Evolutionary conservation across 768 basidiomycete species (phyloP), one percentile per base, ranked within the genome.

Genomic region (Leucosporidium yakuticum): DNA sequence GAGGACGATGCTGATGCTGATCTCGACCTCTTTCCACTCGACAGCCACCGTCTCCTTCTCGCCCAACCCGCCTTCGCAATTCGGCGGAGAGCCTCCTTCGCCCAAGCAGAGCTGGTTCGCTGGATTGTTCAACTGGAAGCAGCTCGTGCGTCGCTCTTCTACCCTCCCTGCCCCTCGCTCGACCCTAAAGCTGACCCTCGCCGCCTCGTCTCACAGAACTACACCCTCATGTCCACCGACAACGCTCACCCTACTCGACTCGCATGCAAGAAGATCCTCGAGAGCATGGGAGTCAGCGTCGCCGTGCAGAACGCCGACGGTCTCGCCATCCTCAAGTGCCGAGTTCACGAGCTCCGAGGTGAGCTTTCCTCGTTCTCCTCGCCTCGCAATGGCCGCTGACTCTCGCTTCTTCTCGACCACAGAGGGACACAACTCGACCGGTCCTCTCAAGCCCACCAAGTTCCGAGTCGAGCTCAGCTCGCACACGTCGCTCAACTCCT

Each of bases 71-170:
- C 51, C 23, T 27, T 23, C 23, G 14, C 56, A 67, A 47, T 44
- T 44, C 17, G 39, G 39, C 17, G 39, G 39, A 15, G 69, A 76
- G 64, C 73, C 65, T 64, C 75, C 79, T 27, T 80, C 80, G 32
- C 84, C 85, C 23, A 87, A 83, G 79, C 84, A 85, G 69, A 84
- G 83, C 60, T 98, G 94, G 95, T 85, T 99, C 69, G 86, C 86
- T 54, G 89, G 87, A 74, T 83, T 96, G 51, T 94, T 97, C 84
- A 88, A 85, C 77, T 87, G 91, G 81, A 90, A 88, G 75, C 86
- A 89, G 0, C 80, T 85, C 36, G 82, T 79, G 79, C 68, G 80
- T 93, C 39, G 17, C 78, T 84, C 53, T 78, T 81, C 20, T 81
- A 83, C 64, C 85, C 87, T 67, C 78, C 82, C 31, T 34, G 32